Evolutionary conservation across 192 early-diverging fungal genomes (phyloP).

Genomic region (Obelidium mucronatum): DNA sequence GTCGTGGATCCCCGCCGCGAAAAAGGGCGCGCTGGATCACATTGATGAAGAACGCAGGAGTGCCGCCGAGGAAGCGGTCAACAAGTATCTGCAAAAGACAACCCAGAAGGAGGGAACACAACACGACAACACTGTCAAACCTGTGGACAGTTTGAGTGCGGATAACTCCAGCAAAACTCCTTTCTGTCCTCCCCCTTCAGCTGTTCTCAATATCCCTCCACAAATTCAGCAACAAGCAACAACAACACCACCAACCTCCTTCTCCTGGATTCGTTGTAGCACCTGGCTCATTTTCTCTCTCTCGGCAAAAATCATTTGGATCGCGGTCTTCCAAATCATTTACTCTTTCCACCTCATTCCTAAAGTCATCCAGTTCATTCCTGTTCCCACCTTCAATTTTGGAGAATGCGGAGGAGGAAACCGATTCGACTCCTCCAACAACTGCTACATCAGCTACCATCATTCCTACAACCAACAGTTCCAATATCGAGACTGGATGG

Average conservation of each 20-base stretch:
- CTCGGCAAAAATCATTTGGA: background rate
- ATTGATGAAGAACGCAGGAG: background rate
- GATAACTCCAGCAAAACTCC: too few relatives aligned
- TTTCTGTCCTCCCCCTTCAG: background rate
- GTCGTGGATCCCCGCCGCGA: background rate
- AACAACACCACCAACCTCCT: background rate
- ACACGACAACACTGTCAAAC: background rate
- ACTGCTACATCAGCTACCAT: too few relatives aligned
- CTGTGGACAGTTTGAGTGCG: background rate
- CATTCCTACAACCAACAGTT: too few relatives aligned
- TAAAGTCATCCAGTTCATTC: background rate
- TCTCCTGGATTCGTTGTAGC: too few relatives aligned
- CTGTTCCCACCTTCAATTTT: background rate
- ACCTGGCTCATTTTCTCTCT: constrained; percentile 6
- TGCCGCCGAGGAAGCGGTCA: background rate
- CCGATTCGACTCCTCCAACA: too few relatives aligned
- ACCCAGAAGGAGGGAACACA: background rate
- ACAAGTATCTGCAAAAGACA: constrained; percentile 3
- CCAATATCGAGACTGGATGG: constrained; percentile 2
- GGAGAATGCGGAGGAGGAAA: too few relatives aligned
- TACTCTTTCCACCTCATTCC: background rate
- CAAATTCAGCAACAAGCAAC: background rate
- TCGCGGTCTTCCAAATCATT: too few relatives aligned
- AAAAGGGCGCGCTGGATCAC: background rate
- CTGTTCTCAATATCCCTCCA: background rate